phyloP scores from a whole-genome alignment of 306 rosid genomes.

The Malus fusca region DNA sequence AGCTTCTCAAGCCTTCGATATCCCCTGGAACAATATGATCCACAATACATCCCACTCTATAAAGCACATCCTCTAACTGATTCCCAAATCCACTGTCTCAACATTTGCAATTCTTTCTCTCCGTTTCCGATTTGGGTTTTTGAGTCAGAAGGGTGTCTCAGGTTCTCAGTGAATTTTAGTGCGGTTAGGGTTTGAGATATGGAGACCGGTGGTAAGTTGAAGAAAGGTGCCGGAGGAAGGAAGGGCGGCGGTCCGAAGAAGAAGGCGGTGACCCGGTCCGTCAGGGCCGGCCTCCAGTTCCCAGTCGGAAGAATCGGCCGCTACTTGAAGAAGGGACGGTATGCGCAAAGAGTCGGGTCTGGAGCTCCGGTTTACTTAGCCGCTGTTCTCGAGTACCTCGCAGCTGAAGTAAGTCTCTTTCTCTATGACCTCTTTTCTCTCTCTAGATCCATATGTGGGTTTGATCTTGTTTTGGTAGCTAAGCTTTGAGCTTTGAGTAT shows the following conservation, averaged over 20 bases:
- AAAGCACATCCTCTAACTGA: not conserved
- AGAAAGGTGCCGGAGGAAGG: conserved; percentile 65
- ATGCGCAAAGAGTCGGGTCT: conserved; percentile 49
- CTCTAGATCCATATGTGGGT: not conserved
- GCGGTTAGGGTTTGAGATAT: conserved; percentile 10
- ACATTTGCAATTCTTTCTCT: not conserved
- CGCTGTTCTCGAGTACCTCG: conserved; percentile 68
- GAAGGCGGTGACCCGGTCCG: conserved; percentile 61
- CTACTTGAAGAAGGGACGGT: conserved; percentile 59
- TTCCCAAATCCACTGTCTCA: not conserved
- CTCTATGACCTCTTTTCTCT: not conserved
- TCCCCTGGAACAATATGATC: not conserved
- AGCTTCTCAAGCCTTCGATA: not conserved
- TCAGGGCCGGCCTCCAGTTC: conserved; percentile 63
- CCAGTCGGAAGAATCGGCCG: conserved; percentile 83
- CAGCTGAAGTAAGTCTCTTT: conserved; percentile 45
- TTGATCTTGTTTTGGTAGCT: not conserved
- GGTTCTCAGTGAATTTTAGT: not conserved
- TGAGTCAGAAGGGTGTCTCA: not conserved
- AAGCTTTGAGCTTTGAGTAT: not conserved
- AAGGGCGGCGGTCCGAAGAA: conserved; percentile 67
- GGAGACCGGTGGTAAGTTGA: conserved; percentile 47
- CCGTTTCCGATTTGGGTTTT: not conserved
- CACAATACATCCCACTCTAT: conserved; percentile 12
- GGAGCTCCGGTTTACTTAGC: conserved; percentile 80